Base-by-base conservation (phyloP, 1,284 basidiomycete genomes). In the Papiliotrema nemorosa region DNA sequence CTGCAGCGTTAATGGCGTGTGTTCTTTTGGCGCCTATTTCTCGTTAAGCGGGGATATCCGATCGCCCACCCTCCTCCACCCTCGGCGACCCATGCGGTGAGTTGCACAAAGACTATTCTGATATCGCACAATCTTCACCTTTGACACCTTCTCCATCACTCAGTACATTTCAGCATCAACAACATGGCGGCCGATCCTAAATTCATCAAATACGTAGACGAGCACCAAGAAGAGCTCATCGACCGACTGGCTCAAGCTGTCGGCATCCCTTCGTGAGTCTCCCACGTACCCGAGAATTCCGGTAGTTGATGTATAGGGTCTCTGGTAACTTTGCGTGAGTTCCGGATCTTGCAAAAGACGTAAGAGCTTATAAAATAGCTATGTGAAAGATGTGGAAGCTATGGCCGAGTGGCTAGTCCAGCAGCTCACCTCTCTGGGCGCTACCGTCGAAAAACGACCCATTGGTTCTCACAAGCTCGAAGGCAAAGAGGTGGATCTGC, bases 381-480 rank as follows among this genome's bases (percentile, higher is more conserved):
- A 81, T 66, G 84, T 90, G 47, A 74, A 80, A 49, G 84, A 90
- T 73, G 89, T 92, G 51, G 79, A 87, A 69, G 79, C 78, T 58
- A 96, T 96, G 92, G 86, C 84, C 3, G 75, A 83, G 29, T 96
- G 84, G 82, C 80, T 94, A 47, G 79, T 87, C 51, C 69, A 69
- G 3, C 82, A 91, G 70, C 82, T 94, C 54, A 81, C 81, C 43
- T 73, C 79, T 20, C 80, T 90, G 43, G 89, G 88, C 10, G 88
- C 89, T 35, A 81, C 82, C 53, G 90, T 87, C 1, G 78, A 82
- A 63, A 79, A 83, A 25, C 81, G 83, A 18, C 81, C 86, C 52
- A 82, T 96, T 14, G 96, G 96, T 20, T 84, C 79, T 58, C 93
- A 97, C 57, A 76, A 76, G 10, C 81, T 96, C 68, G 89, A 93